Evolutionary conservation across 2,329 filamentous ascomycete species (phyloP).

Genomic region (Penicillium sclerotiorum): DNA sequence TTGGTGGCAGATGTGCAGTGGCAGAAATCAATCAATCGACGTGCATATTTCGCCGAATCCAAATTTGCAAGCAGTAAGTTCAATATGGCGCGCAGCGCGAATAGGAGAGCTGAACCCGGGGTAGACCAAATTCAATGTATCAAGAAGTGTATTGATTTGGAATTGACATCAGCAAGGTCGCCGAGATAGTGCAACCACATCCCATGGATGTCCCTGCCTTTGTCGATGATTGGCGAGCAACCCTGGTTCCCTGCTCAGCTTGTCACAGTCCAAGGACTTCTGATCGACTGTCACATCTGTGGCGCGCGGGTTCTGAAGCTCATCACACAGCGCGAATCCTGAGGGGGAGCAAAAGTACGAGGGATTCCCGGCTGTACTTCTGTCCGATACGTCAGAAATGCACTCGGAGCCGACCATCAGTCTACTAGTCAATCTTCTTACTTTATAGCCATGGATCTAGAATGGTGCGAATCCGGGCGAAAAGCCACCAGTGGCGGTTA

Average conservation of each 20-base stretch:
- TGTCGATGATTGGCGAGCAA: conserved; percentile 11
- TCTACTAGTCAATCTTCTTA: no score
- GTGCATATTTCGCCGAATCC: neutral
- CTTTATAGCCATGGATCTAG: no score
- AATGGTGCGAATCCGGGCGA: no score
- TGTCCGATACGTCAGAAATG: conserved; percentile 1
- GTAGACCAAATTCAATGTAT: conserved; percentile 6
- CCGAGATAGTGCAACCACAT: conserved; percentile 6
- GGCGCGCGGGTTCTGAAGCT: conserved; percentile 6
- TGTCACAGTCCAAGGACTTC: conserved; percentile 9
- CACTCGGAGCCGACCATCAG: no score
- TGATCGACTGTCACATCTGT: conserved; percentile 21
- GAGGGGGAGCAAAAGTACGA: conserved; percentile 20
- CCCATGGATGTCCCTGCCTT: neutral
- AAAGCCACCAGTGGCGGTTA: no score
- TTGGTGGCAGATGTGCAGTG: no score
- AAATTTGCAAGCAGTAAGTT: neutral
- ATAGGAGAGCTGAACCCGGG: neutral
- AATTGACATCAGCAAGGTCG: conserved; percentile 9
- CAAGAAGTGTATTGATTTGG: conserved; percentile 7
- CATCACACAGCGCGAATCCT: conserved; percentile 12
- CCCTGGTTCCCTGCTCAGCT: conserved; percentile 3
- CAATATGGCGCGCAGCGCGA: neutral
- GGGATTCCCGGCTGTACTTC: conserved; percentile 14
- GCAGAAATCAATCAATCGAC: neutral